These are phyloP conservation scores for Amylocarpus encephaloides DNA, from an alignment of 2,329 filamentous ascomycete species.

Conservation along the genomic window DNA sequence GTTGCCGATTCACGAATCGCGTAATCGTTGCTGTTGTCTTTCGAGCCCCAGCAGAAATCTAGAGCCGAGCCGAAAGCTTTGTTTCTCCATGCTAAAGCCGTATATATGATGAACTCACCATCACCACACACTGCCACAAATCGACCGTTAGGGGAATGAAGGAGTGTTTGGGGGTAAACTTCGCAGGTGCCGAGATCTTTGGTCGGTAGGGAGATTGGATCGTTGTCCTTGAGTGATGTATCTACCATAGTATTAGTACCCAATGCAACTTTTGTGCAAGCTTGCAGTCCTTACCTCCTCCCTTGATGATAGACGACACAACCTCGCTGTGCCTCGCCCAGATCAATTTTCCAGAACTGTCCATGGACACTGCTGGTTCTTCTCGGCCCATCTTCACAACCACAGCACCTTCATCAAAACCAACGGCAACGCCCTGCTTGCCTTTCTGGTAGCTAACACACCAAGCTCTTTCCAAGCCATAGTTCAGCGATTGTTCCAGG, in stretches of 20 bases:
- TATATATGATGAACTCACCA: constrained; percentile 98
- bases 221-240: constrained; percentile 76
- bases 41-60: constrained; percentile 95
- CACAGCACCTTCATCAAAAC: constrained; percentile 95
- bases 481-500: constrained; percentile 91
- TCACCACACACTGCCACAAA: constrained; percentile 88
- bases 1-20: constrained; percentile 92
- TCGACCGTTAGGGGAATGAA: constrained; percentile 92
- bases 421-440: constrained; percentile 88
- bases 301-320: constrained; percentile 90
- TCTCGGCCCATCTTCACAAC: constrained; percentile 97
- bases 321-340: constrained; percentile 96
- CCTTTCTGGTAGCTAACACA: constrained; percentile 94
- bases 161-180: constrained; percentile 89
- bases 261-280: not conserved
- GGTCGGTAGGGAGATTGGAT: constrained; percentile 76
- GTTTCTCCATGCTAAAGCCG: constrained; percentile 91
- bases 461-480: constrained; percentile 93
- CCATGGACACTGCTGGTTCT: constrained; percentile 97
- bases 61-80: constrained; percentile 94
- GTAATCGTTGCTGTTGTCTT: constrained; percentile 97
- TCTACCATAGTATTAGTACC: constrained; percentile 46
- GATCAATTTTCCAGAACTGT: constrained; percentile 88
- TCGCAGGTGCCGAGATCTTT: constrained; percentile 97
- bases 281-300: constrained; percentile 48